A percentile compares a stretch with the other conserved stretches of the same genome.
Conservation (phyloP, 1,284 basidiomycete genomes). For the Rhodotorula sp. region DNA sequence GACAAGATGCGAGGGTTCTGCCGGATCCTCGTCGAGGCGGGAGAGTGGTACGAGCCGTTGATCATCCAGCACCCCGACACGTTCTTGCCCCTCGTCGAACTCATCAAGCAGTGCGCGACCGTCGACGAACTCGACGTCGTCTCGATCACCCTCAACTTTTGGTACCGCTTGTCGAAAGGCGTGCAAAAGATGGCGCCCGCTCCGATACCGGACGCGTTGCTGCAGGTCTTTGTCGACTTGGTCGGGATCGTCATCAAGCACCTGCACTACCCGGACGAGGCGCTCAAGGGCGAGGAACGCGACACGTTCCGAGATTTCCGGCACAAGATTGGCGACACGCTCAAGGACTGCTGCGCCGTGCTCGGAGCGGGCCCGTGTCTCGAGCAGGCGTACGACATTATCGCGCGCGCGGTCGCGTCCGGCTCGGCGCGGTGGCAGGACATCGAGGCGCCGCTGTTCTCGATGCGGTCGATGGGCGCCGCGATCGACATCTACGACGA, state of each 20-base stretch:
- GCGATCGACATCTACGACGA: slow-evolving; percentile 83
- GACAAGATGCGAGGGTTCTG: slow-evolving; percentile 89
- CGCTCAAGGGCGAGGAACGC: slow-evolving; percentile 76
- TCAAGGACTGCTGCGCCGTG: slow-evolving; percentile 98
- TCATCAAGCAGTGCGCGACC: slow-evolving; percentile 89
- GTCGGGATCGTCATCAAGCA: slow-evolving; percentile 86
- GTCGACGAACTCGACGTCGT: slow-evolving; percentile 95
- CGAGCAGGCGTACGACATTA: slow-evolving; percentile 73
- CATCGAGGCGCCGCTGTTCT: slow-evolving; percentile 95
- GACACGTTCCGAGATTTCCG: slow-evolving; percentile 94
- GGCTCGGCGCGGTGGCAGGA: slow-evolving; percentile 74
- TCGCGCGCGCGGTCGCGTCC: slow-evolving; percentile 67
- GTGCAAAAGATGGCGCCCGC: slow-evolving; percentile 52
- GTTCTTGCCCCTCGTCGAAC: slow-evolving; percentile 90
- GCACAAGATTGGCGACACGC: slow-evolving; percentile 97
- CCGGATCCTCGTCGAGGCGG: slow-evolving; percentile 90
- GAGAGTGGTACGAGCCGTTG: slow-evolving; percentile 90
- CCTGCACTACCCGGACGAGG: slow-evolving; percentile 79
- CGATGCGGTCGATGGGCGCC: slow-evolving; percentile 97
- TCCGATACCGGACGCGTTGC: slow-evolving; percentile 58
- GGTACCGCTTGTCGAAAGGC: slow-evolving; percentile 85
- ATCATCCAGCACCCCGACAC: slow-evolving; percentile 83
- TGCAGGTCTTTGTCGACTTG: slow-evolving; percentile 78
- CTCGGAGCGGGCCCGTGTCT: slow-evolving; percentile 85
- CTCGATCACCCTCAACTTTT: slow-evolving; percentile 97